Base-by-base conservation (phyloP, 441 rosid genomes). In the Adansonia gregorii region DNA sequence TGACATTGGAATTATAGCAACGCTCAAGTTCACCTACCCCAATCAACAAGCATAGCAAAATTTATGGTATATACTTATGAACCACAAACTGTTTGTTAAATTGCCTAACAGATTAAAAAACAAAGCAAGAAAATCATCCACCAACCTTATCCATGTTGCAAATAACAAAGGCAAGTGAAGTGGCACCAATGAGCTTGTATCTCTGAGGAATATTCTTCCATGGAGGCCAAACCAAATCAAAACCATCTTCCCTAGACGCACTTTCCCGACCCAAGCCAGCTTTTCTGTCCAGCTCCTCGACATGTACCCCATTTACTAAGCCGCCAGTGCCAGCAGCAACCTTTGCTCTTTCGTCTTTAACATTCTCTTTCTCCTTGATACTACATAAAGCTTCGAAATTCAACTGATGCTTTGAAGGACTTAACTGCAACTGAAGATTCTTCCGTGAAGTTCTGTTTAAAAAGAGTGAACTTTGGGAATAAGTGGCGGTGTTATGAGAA, bases 1-100 rank as follows among this genome's bases (percentile, higher is more conserved):
- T 58, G 98, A 93, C 96, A 95, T 91, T 77, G 99, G 98, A 81
- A 90, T 93, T 76, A 95, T 92, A 72, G 99, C 98, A 82, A 95
- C 49, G 79, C 98, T 93, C 94, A 93, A 87, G 69, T 95, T 95
- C 78, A 95, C 98, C 97, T 95, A 83, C 79, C 77, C 64, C 78
- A 76, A 67, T 69, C 10, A 49, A 65, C 69, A 78, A 76, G 55
- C 35, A 68, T 51, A 59, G 59, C 11, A 67, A 31, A 41, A 24
- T 59, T 46, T 63, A 35, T 35, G 41, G 41, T 35, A 27, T 8
- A 56, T 1, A 66, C 43, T 58, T 66, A 19, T 11, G 55, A 48
- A 19, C 43, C 45, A 10, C 4, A 20, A 74, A 63, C 8, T 78
- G 72, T 61, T 76, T 5, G 65, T 43, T 15, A 45, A 71, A 78